These are phyloP conservation scores for Paspalum vaginatum DNA, from an alignment of 176 grass and related monocot genomes.

Conservation along the genomic window DNA sequence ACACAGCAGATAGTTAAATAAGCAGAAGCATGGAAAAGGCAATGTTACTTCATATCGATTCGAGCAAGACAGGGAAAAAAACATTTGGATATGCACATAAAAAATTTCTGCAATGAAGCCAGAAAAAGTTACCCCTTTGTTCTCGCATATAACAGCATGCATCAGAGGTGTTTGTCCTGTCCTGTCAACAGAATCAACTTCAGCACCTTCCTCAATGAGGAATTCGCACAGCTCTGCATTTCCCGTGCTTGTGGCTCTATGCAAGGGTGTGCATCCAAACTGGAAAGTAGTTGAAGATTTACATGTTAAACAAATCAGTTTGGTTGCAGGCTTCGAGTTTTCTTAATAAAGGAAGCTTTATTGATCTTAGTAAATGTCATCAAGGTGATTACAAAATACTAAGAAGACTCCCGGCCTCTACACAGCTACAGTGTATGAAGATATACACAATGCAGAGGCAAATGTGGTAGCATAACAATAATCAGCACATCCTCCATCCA, in stretches of 20 bases:
- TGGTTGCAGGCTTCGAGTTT: neutral
- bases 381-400: no score
- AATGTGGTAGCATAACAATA: neutral
- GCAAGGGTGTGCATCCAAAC: slow-evolving; percentile 86
- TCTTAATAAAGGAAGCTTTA: no score
- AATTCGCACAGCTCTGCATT: slow-evolving; percentile 77
- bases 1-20: neutral
- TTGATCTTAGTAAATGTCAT: no score
- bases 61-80: neutral
- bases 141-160: slow-evolving; percentile 78
- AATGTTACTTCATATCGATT: neutral
- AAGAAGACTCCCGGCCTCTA: no score
- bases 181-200: slow-evolving; percentile 75
- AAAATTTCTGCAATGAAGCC: neutral
- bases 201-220: slow-evolving; percentile 96
- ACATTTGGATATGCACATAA: neutral
- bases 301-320: neutral
- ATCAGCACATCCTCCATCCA: neutral
- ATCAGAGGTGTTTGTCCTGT: slow-evolving; percentile 77
- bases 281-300: slow-evolving; percentile 41
- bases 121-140: slow-evolving; percentile 67
- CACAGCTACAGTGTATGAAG: neutral
- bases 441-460: slow-evolving; percentile 2
- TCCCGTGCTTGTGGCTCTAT: slow-evolving; percentile 95
- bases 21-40: neutral